Percentiles rank a stretch among this genome's conserved stretches.
Conservation (phyloP, 2,329 filamentous ascomycete species). For the Emmonsiellopsis sp. region DNA sequence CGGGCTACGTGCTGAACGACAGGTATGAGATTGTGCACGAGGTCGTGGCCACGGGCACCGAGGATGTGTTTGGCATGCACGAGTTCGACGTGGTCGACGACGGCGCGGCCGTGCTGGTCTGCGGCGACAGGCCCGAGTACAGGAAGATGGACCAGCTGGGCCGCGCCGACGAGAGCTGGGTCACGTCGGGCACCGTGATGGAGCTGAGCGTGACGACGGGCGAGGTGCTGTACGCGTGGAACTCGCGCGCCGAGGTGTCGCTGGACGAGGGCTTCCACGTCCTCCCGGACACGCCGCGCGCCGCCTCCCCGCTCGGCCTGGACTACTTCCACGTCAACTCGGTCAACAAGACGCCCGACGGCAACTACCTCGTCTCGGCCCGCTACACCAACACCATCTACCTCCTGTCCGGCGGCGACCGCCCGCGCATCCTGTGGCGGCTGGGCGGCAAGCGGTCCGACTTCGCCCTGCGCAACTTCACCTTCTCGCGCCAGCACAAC, state of each 20-base stretch:
- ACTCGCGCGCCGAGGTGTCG: background rate
- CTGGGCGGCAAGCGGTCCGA: slow-evolving; percentile 37
- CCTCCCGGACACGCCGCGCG: background rate
- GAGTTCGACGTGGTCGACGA: slow-evolving; percentile 27
- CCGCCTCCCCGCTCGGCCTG: background rate
- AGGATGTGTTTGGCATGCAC: slow-evolving; percentile 27
- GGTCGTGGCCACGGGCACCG: slow-evolving; percentile 25
- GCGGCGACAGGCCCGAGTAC: background rate
- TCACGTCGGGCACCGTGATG: background rate
- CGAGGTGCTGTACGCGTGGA: background rate
- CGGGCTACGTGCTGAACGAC: slow-evolving; percentile 39
- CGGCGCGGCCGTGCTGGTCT: slow-evolving; percentile 21
- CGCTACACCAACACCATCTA: slow-evolving; percentile 38
- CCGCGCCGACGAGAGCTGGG: background rate
- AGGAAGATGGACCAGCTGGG: background rate
- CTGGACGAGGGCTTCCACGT: background rate
- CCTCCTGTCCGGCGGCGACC: slow-evolving; percentile 38
- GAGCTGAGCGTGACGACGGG: background rate
- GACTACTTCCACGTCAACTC: slow-evolving; percentile 27
- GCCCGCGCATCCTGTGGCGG: slow-evolving; percentile 36
- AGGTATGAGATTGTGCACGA: slow-evolving; percentile 36
- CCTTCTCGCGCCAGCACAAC: slow-evolving; percentile 31
- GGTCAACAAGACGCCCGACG: slow-evolving; percentile 29
- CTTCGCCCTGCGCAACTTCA: slow-evolving; percentile 35
- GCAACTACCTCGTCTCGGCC: slow-evolving; percentile 42